Evolutionary conservation across 1,139 yeast genomes (phyloP).

Genomic region (Ogataea hybrid): DNA sequence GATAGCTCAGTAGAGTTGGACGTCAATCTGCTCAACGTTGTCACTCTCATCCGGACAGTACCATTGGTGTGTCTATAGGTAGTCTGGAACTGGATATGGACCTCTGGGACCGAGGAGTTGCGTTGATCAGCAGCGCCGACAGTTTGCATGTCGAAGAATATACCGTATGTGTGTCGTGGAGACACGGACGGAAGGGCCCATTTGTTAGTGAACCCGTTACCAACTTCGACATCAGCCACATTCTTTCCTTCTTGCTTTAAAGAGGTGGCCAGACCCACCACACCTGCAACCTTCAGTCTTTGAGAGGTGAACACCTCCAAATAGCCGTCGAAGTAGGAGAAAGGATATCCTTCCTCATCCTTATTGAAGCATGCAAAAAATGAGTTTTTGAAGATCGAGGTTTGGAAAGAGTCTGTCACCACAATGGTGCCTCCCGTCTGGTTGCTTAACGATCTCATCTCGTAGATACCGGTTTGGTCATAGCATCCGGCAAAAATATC

Average conservation of each 20-base stretch:
- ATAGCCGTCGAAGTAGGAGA: slow-evolving; percentile 85
- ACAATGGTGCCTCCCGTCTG: slow-evolving; percentile 92
- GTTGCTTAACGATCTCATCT: slow-evolving; percentile 88
- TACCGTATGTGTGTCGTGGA: slow-evolving; percentile 83
- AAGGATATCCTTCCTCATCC: slow-evolving; percentile 80
- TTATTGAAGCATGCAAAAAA: slow-evolving; percentile 82
- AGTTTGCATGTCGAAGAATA: slow-evolving; percentile 82
- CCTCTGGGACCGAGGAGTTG: slow-evolving; percentile 44
- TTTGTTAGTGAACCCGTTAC: slow-evolving; percentile 86
- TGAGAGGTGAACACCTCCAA: slow-evolving; percentile 86
- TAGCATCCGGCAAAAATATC: slow-evolving; percentile 97
- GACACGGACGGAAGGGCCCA: slow-evolving; percentile 83
- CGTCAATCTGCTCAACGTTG: slow-evolving; percentile 51
- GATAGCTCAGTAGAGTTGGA: slow-evolving; percentile 36
- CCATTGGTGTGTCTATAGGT: slow-evolving; percentile 81
- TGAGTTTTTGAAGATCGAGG: slow-evolving; percentile 94
- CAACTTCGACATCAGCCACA: slow-evolving; percentile 91
- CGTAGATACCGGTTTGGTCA: slow-evolving; percentile 97
- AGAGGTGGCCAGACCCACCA: slow-evolving; percentile 91
- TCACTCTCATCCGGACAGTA: slow-evolving; percentile 83
- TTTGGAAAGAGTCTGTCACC: slow-evolving; percentile 92
- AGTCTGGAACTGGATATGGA: slow-evolving; percentile 68
- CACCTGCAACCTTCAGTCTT: slow-evolving; percentile 87
- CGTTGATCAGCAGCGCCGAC: slow-evolving; percentile 35
- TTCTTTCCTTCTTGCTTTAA: slow-evolving; percentile 56